Evolutionary conservation across 805 yeast genomes (phyloP).

Genomic region (Wickerhamiella vanderwaltii): DNA sequence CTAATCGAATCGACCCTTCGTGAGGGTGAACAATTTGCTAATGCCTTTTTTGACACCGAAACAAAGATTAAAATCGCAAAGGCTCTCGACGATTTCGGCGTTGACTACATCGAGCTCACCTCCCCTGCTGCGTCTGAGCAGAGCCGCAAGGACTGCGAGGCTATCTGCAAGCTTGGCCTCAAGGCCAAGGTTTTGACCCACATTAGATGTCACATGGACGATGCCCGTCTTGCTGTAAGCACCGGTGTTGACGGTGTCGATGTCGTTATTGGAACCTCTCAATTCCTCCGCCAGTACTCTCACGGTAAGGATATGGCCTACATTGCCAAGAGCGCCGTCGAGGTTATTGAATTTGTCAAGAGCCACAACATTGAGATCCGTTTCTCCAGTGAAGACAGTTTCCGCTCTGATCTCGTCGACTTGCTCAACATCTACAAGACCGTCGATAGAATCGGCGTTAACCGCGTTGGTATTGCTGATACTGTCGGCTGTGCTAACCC

Average conservation of each 20-base stretch:
- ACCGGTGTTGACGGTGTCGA: conserved; percentile 99
- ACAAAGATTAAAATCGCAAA: conserved; percentile 94
- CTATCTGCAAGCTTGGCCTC: conserved; percentile 92
- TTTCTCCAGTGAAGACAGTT: conserved; percentile 93
- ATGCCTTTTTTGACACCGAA: conserved; percentile 88
- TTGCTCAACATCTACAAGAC: conserved; percentile 89
- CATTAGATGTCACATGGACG: conserved; percentile 98
- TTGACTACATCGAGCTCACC: conserved; percentile 92
- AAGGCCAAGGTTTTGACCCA: conserved; percentile 93
- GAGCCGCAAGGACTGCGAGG: conserved; percentile 87
- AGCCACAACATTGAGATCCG: conserved; percentile 93
- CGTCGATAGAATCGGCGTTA: conserved; percentile 93
- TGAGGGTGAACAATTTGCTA: conserved; percentile 97
- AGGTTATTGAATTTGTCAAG: conserved; percentile 94
- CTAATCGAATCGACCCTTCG: conserved; percentile 89
- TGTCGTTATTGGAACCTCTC: conserved; percentile 95
- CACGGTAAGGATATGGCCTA: conserved; percentile 99
- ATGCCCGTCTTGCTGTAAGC: conserved; percentile 91
- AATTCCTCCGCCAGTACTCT: conserved; percentile 82
- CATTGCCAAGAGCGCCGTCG: conserved; percentile 90
- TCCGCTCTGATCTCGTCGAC: conserved; percentile 93
- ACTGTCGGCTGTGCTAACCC: conserved; percentile 99
- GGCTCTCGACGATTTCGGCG: conserved; percentile 96
- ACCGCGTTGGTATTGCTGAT: conserved; percentile 98
- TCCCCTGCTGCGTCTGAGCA: conserved; percentile 98